Evolutionary conservation across 164 flowering plant genomes (phyloP), one percentile per base, ranked within the genome.

Genomic region (Vitis cinerea): DNA sequence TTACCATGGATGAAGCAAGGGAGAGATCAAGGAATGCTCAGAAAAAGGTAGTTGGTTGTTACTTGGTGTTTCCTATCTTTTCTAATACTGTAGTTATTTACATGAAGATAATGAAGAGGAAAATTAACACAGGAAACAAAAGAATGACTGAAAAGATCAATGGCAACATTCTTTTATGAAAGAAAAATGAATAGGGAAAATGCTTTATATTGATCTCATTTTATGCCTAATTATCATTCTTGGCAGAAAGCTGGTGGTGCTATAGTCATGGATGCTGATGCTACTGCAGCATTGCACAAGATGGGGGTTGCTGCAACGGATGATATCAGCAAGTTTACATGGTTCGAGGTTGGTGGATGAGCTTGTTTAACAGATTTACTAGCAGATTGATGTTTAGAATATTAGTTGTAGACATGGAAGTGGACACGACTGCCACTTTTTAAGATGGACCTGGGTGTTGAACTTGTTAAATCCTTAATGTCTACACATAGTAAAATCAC

Each of bases 241-340:
- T 80, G 58, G 68, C 89, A 96, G 98, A 91, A 87, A 83, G 83
- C 80, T 81, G 93, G 94, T 73, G 93, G 85, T 69, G 73, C 85
- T 14, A 90, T 96, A 71, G 82, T 69, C 57, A 86, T 96, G 99
- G 94, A 92, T 84, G 98, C 98, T 77, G 94, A 93, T 81, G 99
- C 97, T 57, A 93, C 98, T 16, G 80, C 98, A 16, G 75, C 79
- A 60, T 75, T 96, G 84, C 94, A 83, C 77, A 85, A 72, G 77
- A 84, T 77, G 44, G 94, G 91, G 49, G 73, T 92, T 69, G 74
- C 81, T 74, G 70, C 87, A 65, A 90, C 99, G 23, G 87, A 93
- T 78, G 99, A 96, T 75, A 75, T 72, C 69, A 71, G 74, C 85
- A 96, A 93, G 78, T 93, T 84, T 81, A 81, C 75, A 30, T 96